Percentiles rank a stretch among this genome's conserved stretches.
Conservation (phyloP, 176 grass and related monocot species). For the Olyra latifolia region DNA sequence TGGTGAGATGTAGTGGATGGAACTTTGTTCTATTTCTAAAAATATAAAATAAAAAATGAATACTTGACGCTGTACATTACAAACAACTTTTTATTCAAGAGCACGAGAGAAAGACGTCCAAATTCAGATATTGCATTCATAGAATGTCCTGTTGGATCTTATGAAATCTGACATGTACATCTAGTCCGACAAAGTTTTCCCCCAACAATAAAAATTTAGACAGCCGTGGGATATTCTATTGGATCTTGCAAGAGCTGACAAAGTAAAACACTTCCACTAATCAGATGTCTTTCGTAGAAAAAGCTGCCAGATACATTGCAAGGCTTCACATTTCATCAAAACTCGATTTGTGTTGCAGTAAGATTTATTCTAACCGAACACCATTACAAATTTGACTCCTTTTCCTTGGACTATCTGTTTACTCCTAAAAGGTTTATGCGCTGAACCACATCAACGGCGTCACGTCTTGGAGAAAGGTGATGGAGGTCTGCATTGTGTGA, state of each 20-base stretch:
- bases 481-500: neutral
- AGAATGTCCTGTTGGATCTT: neutral
- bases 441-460: constrained; percentile 10
- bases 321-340: neutral
- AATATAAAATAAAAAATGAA: too few species aligned
- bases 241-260: constrained; percentile 10
- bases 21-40: too few species aligned
- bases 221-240: neutral
- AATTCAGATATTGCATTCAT: neutral
- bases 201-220: neutral
- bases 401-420: neutral
- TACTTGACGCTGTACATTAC: neutral
- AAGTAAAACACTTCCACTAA: constrained; percentile 7
- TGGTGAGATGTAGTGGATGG: too few species aligned
- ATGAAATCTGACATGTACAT: neutral
- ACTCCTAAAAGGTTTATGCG: neutral
- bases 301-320: constrained; percentile 12
- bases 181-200: neutral
- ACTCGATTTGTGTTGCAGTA: neutral
- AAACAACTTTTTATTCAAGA: neutral
- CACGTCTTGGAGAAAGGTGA: constrained; percentile 15
- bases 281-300: neutral
- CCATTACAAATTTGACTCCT: constrained; percentile 21
- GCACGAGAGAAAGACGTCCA: neutral
- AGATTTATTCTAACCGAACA: constrained; percentile 4